These are phyloP conservation scores for Saccharomyces hybrid DNA, from an alignment of 1,139 yeast genomes.

Conservation along the genomic window DNA sequence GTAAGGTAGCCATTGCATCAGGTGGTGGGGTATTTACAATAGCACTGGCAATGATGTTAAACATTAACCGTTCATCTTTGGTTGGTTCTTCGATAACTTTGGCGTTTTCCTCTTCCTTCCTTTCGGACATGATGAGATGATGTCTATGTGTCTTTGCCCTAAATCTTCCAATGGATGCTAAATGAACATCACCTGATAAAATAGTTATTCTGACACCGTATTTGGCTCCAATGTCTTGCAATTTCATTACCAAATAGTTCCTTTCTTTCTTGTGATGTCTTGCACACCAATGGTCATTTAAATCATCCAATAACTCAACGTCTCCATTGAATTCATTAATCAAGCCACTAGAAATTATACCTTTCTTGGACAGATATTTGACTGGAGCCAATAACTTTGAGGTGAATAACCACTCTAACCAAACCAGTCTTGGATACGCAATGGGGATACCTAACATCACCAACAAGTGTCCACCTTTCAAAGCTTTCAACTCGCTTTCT, in stretches of 20 bases:
- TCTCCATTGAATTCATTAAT: constrained; percentile 90
- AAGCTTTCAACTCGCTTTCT: constrained; percentile 41
- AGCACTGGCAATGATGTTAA: constrained; percentile 83
- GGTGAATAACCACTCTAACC: constrained; percentile 71
- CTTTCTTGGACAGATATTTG: constrained; percentile 59
- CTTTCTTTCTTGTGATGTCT: constrained; percentile 74
- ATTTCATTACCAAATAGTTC: constrained; percentile 34
- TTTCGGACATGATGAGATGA: constrained; percentile 30
- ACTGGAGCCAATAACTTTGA: constrained; percentile 58
- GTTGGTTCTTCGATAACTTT: constrained; percentile 46
- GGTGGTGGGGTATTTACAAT: constrained; percentile 93
- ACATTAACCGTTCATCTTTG: constrained; percentile 65
- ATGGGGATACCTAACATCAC: constrained; percentile 91
- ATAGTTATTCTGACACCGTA: no score
- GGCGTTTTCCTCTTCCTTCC: constrained; percentile 35
- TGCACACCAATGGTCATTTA: constrained; percentile 96
- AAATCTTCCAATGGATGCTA: constrained; percentile 54
- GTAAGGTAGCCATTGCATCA: constrained; percentile 64
- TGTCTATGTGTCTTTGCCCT: constrained; percentile 50
- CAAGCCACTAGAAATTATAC: constrained; percentile 57
- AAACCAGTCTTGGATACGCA: constrained; percentile 85
- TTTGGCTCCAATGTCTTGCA: no score
- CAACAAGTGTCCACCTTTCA: constrained; percentile 62
- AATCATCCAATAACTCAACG: constrained; percentile 82
- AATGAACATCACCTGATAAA: no score